phyloP scores from a whole-genome alignment of 1,284 basidiomycete genomes.

The Pseudozyma thailandica region DNA sequence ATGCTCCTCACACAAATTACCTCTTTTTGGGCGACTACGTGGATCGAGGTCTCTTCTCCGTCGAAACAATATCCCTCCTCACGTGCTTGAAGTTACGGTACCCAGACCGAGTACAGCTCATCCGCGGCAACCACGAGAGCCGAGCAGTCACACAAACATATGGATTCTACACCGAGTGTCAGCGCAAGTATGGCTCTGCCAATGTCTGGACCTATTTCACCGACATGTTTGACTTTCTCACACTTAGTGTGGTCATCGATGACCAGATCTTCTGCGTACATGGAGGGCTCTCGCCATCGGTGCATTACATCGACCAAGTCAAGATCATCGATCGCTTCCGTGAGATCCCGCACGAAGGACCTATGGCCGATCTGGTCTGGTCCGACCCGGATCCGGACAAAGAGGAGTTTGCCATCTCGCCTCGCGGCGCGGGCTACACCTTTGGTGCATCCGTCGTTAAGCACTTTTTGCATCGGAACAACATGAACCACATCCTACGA shows the following conservation, averaged over 20 bases:
- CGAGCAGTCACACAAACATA: conserved; percentile 98
- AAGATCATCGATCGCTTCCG: conserved; percentile 98
- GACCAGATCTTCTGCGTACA: conserved; percentile 99
- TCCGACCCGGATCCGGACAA: conserved; percentile 99
- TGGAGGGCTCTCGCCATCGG: conserved; percentile 94
- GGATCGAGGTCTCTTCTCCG: conserved; percentile 94
- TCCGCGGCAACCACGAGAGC: conserved; percentile 97
- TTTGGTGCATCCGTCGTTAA: conserved; percentile 98
- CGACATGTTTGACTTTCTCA: conserved; percentile 99
- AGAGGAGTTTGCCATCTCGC: conserved; percentile 98
- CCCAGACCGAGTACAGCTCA: conserved; percentile 95
- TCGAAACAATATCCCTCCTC: conserved; percentile 96
- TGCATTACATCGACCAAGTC: conserved; percentile 99
- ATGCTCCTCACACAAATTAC: conserved; percentile 96
- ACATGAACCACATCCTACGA: conserved; percentile 95
- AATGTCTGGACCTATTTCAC: conserved; percentile 99
- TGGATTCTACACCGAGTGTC: conserved; percentile 98
- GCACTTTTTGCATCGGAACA: conserved; percentile 89
- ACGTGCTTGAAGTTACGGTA: conserved; percentile 97
- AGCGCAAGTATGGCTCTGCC: conserved; percentile 88
- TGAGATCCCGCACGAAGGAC: conserved; percentile 99
- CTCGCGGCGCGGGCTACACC: conserved; percentile 96
- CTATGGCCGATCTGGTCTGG: conserved; percentile 99
- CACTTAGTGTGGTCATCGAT: conserved; percentile 96
- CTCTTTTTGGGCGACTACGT: conserved; percentile 89